phyloP scores from a whole-genome alignment of 2,329 filamentous ascomycete species.

The Elsinoe perseae region DNA sequence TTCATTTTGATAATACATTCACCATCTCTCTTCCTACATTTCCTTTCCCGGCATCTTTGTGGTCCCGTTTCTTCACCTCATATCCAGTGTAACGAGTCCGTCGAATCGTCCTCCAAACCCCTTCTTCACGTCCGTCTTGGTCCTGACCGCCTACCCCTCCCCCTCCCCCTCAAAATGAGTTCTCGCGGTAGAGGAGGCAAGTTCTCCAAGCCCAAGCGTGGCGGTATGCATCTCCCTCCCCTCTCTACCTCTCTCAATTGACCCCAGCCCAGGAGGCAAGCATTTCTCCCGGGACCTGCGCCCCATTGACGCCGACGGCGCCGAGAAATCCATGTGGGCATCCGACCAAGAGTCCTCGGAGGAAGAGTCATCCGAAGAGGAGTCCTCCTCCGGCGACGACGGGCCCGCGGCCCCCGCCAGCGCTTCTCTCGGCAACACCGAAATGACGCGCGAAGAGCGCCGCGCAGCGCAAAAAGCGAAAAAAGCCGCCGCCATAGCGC shows the following conservation, averaged over 20 bases:
- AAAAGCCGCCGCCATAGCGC: slow-evolving; percentile 80
- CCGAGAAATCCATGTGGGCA: slow-evolving; percentile 81
- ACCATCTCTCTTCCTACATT: background rate
- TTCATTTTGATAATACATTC: background rate
- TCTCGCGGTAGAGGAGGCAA: slow-evolving; percentile 76
- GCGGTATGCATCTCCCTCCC: slow-evolving; percentile 52
- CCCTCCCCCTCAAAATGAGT: slow-evolving; percentile 41
- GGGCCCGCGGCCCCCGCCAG: background rate
- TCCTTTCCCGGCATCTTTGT: background rate
- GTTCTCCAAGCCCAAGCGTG: slow-evolving; percentile 86
- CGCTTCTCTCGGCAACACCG: slow-evolving; percentile 31
- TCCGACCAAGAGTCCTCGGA: slow-evolving; percentile 46
- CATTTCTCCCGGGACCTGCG: slow-evolving; percentile 88
- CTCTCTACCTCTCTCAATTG: slow-evolving; percentile 18
- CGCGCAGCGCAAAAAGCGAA: slow-evolving; percentile 79
- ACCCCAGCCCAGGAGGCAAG: slow-evolving; percentile 63
- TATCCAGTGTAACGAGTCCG: background rate
- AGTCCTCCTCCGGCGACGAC: slow-evolving; percentile 33
- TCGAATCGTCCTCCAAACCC: background rate
- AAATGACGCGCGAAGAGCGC: slow-evolving; percentile 77
- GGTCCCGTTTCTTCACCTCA: background rate
- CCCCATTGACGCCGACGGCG: slow-evolving; percentile 81
- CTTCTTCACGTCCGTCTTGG: background rate
- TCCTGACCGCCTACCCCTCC: slow-evolving; percentile 12
- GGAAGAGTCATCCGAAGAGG: slow-evolving; percentile 34